Evolutionary conservation across 163 green algal species (phyloP).

Genomic region (Scenedesmus sp.): DNA sequence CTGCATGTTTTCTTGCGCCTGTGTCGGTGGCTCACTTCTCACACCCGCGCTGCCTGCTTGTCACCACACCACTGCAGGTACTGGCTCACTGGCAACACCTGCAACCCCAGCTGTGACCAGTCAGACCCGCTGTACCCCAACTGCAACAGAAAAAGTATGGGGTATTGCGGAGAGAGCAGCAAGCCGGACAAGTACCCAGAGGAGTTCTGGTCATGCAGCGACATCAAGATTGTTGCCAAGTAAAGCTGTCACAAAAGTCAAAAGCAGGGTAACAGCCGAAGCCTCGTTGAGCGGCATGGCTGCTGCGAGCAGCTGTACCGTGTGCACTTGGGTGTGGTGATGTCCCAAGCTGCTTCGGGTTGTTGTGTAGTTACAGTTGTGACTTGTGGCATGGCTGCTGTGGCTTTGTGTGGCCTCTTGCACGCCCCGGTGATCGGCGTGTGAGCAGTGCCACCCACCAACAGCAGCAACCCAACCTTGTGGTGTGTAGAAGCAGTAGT

Average conservation of each 20-base stretch:
- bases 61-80: constrained; percentile 43
- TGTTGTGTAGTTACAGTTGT: background rate
- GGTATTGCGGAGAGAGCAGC: constrained; percentile 35
- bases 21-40: background rate
- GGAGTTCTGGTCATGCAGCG: constrained; percentile 47
- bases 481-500: background rate
- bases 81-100: constrained; percentile 51
- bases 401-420: background rate
- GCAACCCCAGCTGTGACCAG: constrained; percentile 30
- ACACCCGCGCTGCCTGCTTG: background rate
- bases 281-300: background rate
- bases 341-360: background rate
- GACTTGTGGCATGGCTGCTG: background rate
- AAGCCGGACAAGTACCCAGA: constrained; percentile 43
- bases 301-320: background rate
- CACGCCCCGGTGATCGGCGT: background rate
- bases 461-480: background rate
- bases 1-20: background rate
- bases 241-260: too few relatives aligned
- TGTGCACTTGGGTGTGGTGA: background rate
- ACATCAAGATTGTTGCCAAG: constrained; percentile 37
- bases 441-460: background rate
- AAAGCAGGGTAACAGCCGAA: background rate
- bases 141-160: constrained; percentile 34
- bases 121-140: constrained; percentile 48